A percentile compares a stretch with the other conserved stretches of the same genome.
phyloP scores from a whole-genome alignment of 495 filamentous ascomycete species.

The Neurospora sp. region DNA sequence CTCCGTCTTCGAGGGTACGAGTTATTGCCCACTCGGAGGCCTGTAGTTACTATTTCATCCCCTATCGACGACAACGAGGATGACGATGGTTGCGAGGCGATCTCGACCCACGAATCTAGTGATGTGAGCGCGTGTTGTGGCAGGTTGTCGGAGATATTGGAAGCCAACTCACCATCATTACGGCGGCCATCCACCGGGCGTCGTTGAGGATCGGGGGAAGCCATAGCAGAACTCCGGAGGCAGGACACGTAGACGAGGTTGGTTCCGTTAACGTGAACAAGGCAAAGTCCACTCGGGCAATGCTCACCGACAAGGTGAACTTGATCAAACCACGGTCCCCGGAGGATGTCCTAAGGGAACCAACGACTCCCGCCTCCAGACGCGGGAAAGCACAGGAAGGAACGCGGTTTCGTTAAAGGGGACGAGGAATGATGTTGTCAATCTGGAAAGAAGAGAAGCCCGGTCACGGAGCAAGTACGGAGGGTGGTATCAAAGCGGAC shows the following conservation, averaged over 20 bases:
- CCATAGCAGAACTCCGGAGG: slow-evolving; percentile 7
- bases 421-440: neutral
- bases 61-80: slow-evolving; percentile 84
- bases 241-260: neutral
- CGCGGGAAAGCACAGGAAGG: neutral
- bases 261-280: neutral
- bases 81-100: slow-evolving; percentile 80
- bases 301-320: neutral
- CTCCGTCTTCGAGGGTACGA: slow-evolving; percentile 45
- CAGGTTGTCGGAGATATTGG: neutral
- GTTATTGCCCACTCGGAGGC: slow-evolving; percentile 58
- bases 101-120: slow-evolving; percentile 93
- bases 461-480: neutral
- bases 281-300: neutral
- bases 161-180: slow-evolving; percentile 25
- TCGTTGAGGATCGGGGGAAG: slow-evolving; percentile 9
- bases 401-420: neutral
- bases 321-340: neutral
- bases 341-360: neutral
- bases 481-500: neutral
- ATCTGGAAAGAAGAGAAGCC: neutral
- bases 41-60: slow-evolving; percentile 82
- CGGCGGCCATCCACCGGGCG: slow-evolving; percentile 8
- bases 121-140: slow-evolving; percentile 24
- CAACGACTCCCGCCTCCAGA: neutral